Base-by-base conservation (phyloP, 257 asterid genomes). In the Asclepias syriaca region DNA sequence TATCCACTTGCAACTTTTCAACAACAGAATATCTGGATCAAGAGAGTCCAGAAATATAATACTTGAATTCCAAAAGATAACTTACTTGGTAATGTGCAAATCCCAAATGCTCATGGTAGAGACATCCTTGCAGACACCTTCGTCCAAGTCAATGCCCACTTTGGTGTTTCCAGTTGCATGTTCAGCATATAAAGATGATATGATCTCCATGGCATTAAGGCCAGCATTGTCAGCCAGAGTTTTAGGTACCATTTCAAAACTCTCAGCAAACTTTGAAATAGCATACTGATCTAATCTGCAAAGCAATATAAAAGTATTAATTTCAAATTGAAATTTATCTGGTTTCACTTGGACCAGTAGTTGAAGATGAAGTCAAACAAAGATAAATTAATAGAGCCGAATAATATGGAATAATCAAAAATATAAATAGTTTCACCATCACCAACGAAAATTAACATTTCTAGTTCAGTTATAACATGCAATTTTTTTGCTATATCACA, bases 191-290 rank as follows among this genome's bases (percentile, higher is more conserved):
- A 93, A 75, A 73, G 97, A 89, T 59, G 99, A 87, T 78, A 95
- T 84, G 43, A 92, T 87, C 83, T 95, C 99, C 80, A 90, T 87
- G 4, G 99, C 94, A 82, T 87, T 95, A 60, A 95, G 96, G 78
- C 99, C 99, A 43, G 97, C 99, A 86, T 95, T 95, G 64, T 95
- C 99, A 46, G 99, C 92, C 81, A 95, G 78, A n/a, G 88, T 95
- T 79, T 90, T 92, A 9, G 97, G 98, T 66, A 95, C 74, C 97
- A 92, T 88, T 83, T 95, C 99, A 85, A 95, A 95, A 77, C 99
- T 87, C 85, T 92, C 99, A 14, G 97, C 96, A 81, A 95, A 92
- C 71, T 95, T 95, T 68, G 97, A 89, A 78, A 95, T 88, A 24
- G 97, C 99, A 80, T 90, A 90, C 81, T 95, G 98, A 85, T 95